Percentiles rank a stretch among this genome's conserved stretches.
These are phyloP conservation scores for Vanderwaltozyma tropicalis DNA, from an alignment of 805 yeast genomes.

Conservation along the genomic window DNA sequence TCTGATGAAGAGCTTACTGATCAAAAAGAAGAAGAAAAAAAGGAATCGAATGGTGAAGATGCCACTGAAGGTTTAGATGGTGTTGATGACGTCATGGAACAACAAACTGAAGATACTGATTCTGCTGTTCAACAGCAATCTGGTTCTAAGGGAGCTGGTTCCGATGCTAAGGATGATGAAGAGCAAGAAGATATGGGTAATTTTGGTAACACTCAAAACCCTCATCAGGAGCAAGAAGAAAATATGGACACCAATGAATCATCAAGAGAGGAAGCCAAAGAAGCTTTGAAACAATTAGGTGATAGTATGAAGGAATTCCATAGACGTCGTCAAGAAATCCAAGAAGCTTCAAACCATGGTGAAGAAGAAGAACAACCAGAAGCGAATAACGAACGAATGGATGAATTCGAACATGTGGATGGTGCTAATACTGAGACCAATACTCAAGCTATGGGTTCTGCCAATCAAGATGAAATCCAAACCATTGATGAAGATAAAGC, in stretches of 20 bases:
- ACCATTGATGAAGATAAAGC: conserved; percentile 71
- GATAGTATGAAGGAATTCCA: conserved; percentile 88
- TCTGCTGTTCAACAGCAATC: conserved; percentile 49
- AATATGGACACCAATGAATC: conserved; percentile 36
- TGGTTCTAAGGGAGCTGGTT: conserved; percentile 54
- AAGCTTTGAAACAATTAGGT: conserved; percentile 79
- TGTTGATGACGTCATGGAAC: conserved; percentile 32
- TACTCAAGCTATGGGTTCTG: conserved; percentile 90
- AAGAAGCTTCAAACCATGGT: conserved; percentile 47
- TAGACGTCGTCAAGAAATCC: conserved; percentile 78
- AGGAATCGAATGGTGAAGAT: conserved; percentile 33
- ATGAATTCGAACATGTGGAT: conserved; percentile 75
- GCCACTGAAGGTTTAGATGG: conserved; percentile 49
- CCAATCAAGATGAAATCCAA: conserved; percentile 69
- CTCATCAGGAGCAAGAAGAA: conserved; percentile 32
- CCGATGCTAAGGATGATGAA: conserved; percentile 41
- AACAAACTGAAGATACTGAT: conserved; percentile 43
- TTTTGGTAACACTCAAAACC: conserved; percentile 43
- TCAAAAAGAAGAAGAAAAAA: conserved; percentile 25
- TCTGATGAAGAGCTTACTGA: conserved; percentile 18
- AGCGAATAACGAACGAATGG: conserved; percentile 56
- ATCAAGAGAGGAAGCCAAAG: conserved; percentile 58
- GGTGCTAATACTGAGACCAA: conserved; percentile 69
- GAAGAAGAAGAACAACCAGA: conserved; percentile 38
- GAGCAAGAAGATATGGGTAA: conserved; percentile 63